Base-by-base conservation (phyloP, 441 rosid genomes). In the Populus trichocarpa region DNA sequence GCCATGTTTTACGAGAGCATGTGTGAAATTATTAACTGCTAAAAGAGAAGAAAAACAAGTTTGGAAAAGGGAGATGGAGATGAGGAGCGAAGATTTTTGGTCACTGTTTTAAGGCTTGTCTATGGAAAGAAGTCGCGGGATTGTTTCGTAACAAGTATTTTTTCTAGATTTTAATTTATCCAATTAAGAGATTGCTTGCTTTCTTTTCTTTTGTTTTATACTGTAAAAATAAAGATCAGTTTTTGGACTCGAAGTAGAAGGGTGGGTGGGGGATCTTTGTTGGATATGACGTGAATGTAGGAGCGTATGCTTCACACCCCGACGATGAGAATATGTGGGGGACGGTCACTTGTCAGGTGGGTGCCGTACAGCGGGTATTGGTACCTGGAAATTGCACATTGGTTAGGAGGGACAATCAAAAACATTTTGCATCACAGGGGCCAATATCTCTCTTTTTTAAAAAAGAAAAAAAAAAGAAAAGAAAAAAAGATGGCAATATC, bases 281-380 rank as follows among this genome's bases (percentile, higher is more conserved):
- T n/a, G 22, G 38, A 84, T 82, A 2, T 20, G 6, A 1, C 4
- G 32, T 30, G 2, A 9, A 30, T 30, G 32, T 30, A 30, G 32
- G 81, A 22, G 46, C 69, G 85, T 84, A 83, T 0, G 1, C 0
- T 1, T 0, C 84, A 84, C 84, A 20, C n/a, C 84, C 32, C 81
- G 82, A 78, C 80, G 22, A 74, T 71, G 8, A 63, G 22, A 28
- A 35, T 16, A 30, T 6, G 65, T 30, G 65, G 46, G 65, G 50
- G 13, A 20, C 32, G 32, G 32, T 30, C 32, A 30, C 32, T 66
- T 78, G 79, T 81, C 77, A 80, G 70, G 69, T 78, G 67, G 74
- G 30, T 61, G 69, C 81, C 87, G 88, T 84, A 79, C 87, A 35
- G 67, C 67, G 77, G 80, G 67, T 73, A 33, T 35, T 35, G 38